A percentile compares a stretch with the other conserved stretches of the same genome.
These are phyloP conservation scores for Boletus tomentosulus DNA, from an alignment of 768 basidiomycete genomes.

Conservation along the genomic window DNA sequence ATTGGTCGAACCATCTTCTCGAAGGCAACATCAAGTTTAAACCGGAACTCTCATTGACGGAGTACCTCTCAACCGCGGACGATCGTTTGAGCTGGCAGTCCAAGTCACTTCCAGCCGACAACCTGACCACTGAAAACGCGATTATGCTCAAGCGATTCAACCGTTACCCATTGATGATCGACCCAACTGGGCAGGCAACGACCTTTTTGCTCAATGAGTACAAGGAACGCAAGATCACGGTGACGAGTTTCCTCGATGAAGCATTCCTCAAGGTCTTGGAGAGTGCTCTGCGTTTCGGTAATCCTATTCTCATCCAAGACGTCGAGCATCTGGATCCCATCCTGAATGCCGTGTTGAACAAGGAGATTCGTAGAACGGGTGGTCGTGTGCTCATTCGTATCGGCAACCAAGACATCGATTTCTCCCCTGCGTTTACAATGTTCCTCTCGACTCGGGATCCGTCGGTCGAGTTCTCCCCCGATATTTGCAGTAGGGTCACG, in stretches of 20 bases:
- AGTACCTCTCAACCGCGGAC: conserved; percentile 96
- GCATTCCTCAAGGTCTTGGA: conserved; percentile 98
- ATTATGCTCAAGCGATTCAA: conserved; percentile 99
- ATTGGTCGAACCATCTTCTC: conserved; percentile 85
- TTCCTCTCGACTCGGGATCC: conserved; percentile 97
- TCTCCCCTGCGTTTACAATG: conserved; percentile 99
- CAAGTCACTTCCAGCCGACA: conserved; percentile 92
- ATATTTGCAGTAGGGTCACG: conserved; percentile 95
- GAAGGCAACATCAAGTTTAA: conserved; percentile 93
- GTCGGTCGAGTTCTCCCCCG: conserved; percentile 95
- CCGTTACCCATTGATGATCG: conserved; percentile 95
- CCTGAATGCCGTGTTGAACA: conserved; percentile 94
- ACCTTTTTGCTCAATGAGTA: conserved; percentile 92
- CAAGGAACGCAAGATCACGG: conserved; percentile 93
- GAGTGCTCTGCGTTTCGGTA: conserved; percentile 97
- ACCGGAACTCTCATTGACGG: conserved; percentile 84
- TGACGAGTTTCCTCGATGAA: conserved; percentile 98
- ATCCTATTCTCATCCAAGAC: conserved; percentile 94
- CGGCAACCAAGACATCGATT: conserved; percentile 98
- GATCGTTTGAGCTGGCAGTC: conserved; percentile 95
- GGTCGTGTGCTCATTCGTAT: conserved; percentile 96
- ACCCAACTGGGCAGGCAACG: conserved; percentile 97
- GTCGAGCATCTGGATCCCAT: conserved; percentile 98
- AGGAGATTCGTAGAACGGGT: conserved; percentile 91
- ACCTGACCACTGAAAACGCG: conserved; percentile 96